Base-by-base conservation (phyloP, 371 early-diverging fungal species). In the Saksenaea vasiformis region DNA sequence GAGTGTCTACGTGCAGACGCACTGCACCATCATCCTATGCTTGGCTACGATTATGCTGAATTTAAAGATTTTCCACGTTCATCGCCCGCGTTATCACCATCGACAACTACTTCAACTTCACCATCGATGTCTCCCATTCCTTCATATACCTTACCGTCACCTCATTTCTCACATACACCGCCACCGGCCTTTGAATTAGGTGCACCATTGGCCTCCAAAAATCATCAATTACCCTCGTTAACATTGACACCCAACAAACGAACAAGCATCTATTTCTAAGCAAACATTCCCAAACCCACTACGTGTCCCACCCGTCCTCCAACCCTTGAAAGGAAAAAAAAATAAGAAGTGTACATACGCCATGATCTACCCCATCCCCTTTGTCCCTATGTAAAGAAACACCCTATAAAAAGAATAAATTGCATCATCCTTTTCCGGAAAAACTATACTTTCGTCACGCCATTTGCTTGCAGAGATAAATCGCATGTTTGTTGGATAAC, bases 1-100 rank as follows among this genome's bases (percentile, higher is more conserved):
- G 71, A 64, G 19, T 71, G 71, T 54, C 35, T 71, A 5, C 60
- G 61, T 13, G 58, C 54, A 41, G 71, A 71, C 47, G 71, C 71
- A 1, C 22, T 66, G 24, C 19, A 56, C 3, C 65, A 61, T 43
- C 62, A 61, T 15, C 70, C 70, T 31, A 57, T 69, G 66, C 62
- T 65, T 26, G 70, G 65, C 7, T 69, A 69, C 34, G 62, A 69
- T 5, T 69, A 56, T 44, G 41, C 66, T 24, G 65, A 64, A 31
- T 58, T 64, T 24, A 34, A 59, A 41, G 65, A 59, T 24, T 64
- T 64, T 31, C 65, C 60, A 8, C 41, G 58, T 13, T 38, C 38
- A 38, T 15, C 38, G 15, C 38, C 38, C 13, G 38, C 38, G 15
- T 38, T 38, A 38, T 38, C 38, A 38, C 38, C 38, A 38, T 38